Percentiles rank a stretch among this genome's conserved stretches.
phyloP scores from a whole-genome alignment of 257 asterid genomes.

The Lycium ferocissimum region DNA sequence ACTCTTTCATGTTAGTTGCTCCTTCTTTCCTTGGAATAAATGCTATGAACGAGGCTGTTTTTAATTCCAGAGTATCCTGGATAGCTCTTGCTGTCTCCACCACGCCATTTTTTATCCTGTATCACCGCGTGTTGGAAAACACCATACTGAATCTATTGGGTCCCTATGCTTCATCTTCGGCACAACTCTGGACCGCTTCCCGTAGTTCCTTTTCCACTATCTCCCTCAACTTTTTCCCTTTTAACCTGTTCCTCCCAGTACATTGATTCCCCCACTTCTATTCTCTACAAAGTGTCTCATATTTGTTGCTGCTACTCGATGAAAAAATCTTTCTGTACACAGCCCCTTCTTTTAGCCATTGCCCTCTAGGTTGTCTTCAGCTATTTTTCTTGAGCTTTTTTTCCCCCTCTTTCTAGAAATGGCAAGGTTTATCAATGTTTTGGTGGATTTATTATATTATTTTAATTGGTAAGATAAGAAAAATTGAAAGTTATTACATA shows the following conservation, averaged over 20 bases:
- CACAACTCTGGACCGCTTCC: constrained; percentile 16
- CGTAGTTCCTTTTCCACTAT: constrained; percentile 1
- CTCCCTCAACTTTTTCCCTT: neutral
- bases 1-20: constrained; percentile 9
- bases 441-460: neutral
- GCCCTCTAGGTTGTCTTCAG: neutral
- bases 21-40: constrained; percentile 1
- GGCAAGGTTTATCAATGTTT: neutral
- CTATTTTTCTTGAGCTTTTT: constrained; percentile 9
- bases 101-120: neutral
- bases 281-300: constrained; percentile 2
- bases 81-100: constrained; percentile 1
- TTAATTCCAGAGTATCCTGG: constrained; percentile 8
- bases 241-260: constrained; percentile 7
- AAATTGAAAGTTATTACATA: neutral
- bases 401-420: neutral
- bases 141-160: neutral
- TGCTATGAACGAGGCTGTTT: neutral
- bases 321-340: neutral
- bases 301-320: constrained; percentile 3
- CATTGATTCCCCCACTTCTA: constrained; percentile 18
- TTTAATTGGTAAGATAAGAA: constrained; percentile 20
- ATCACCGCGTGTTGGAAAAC: neutral
- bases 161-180: neutral
- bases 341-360: constrained; percentile 21